Evolutionary conservation across 495 filamentous ascomycete genomes (phyloP).

Genomic region (Penicillium malachiteum): DNA sequence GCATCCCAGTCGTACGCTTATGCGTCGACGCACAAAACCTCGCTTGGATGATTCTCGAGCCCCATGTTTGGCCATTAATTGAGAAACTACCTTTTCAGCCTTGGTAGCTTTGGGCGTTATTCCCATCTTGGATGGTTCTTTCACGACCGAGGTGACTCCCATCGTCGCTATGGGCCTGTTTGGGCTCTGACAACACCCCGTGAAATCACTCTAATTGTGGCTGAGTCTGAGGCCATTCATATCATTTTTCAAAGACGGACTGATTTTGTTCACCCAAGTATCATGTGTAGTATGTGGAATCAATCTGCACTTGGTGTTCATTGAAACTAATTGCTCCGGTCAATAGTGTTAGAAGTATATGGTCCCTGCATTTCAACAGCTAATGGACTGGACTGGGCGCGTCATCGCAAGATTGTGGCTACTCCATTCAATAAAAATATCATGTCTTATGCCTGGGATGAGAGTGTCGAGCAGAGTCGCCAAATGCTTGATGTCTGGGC

Average conservation of each 20-base stretch:
- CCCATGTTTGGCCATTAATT: not conserved
- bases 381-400: not conserved
- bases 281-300: not conserved
- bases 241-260: not conserved
- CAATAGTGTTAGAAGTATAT: not conserved
- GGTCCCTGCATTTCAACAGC: not conserved
- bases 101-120: not conserved
- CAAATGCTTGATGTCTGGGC: not conserved
- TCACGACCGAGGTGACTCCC: not conserved
- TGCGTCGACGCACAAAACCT: not conserved
- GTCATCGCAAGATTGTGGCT: not conserved
- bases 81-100: not conserved
- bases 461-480: not conserved
- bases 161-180: not conserved
- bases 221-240: not conserved
- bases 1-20: not conserved
- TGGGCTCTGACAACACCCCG: not conserved
- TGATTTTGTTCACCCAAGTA: not conserved
- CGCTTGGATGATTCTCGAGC: not conserved
- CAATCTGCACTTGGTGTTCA: not conserved
- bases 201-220: not conserved
- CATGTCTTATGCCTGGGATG: not conserved
- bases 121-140: not conserved
- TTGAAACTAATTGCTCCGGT: not conserved
- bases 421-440: not conserved